phyloP scores from a whole-genome alignment of 257 asterid genomes.

The Plantago major region DNA sequence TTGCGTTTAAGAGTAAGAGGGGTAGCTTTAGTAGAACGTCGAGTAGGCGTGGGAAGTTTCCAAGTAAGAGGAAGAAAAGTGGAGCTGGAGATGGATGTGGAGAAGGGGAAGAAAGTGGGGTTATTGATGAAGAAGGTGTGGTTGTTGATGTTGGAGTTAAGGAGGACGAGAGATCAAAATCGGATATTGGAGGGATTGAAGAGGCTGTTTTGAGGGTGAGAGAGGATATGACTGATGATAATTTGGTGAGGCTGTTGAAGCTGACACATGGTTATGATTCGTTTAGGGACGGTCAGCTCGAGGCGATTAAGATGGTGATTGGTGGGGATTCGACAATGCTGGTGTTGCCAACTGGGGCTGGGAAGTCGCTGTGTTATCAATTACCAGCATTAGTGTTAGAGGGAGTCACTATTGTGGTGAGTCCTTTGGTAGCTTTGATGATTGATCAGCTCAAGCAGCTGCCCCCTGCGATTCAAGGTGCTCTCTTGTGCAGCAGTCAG shows the following conservation, averaged over 20 bases:
- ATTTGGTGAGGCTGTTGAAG: constrained; percentile 65
- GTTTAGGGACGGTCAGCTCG: constrained; percentile 82
- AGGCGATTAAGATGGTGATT: constrained; percentile 85
- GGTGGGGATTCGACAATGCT: constrained; percentile 71
- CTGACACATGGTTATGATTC: constrained; percentile 73
- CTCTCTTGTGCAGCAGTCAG: constrained; percentile 86
- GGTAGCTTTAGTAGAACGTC: constrained; percentile 34
- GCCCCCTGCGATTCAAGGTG: constrained; percentile 72
- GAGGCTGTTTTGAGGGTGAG: constrained; percentile 72
- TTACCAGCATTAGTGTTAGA: constrained; percentile 72
- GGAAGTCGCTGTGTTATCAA: constrained; percentile 88
- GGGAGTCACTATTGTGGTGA: constrained; percentile 79
- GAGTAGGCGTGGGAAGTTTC: constrained; percentile 36
- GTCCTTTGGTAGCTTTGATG: constrained; percentile 95
- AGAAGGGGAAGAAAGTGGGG: constrained; percentile 38
- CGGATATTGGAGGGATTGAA: constrained; percentile 35
- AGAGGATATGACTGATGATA: constrained; percentile 64
- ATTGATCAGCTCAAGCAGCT: constrained; percentile 91
- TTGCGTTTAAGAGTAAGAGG: constrained; percentile 42
- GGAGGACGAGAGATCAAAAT: constrained; percentile 25
- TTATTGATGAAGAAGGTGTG: constrained; percentile 53
- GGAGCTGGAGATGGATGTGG: constrained; percentile 23
- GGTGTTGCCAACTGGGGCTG: constrained; percentile 94
- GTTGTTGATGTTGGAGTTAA: constrained; percentile 37
- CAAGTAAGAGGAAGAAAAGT: constrained; percentile 31